Conservation (phyloP, 129 eudicot species). For the Flaveria trinervia region DNA sequence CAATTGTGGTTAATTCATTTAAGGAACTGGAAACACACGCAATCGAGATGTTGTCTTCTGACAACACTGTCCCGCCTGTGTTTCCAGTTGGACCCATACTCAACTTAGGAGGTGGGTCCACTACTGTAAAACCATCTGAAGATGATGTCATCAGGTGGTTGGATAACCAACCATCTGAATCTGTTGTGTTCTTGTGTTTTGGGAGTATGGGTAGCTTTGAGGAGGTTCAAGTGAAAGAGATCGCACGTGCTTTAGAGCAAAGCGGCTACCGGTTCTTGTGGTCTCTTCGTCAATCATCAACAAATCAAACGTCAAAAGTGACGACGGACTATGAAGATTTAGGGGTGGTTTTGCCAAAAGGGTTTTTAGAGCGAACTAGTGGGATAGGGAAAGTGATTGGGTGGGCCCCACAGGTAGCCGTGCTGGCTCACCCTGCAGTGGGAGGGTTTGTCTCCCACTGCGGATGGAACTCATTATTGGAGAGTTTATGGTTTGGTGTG, state of each 20-base stretch:
- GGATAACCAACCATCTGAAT: slow-evolving; percentile 39
- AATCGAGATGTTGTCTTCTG: slow-evolving; percentile 10
- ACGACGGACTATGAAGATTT: slow-evolving; percentile 33
- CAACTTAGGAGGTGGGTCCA: slow-evolving; percentile 9
- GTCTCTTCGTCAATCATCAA: slow-evolving; percentile 45
- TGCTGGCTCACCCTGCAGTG: slow-evolving; percentile 47
- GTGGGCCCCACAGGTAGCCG: slow-evolving; percentile 66
- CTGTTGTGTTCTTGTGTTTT: slow-evolving; percentile 57
- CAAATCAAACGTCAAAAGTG: background rate
- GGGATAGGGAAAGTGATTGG: slow-evolving; percentile 51
- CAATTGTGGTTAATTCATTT: slow-evolving; percentile 40
- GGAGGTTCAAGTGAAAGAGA: slow-evolving; percentile 50
- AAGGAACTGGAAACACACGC: slow-evolving; percentile 39
- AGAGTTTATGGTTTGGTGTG: slow-evolving; percentile 59
- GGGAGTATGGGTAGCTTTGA: slow-evolving; percentile 59
- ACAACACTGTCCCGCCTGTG: slow-evolving; percentile 21
- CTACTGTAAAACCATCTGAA: background rate
- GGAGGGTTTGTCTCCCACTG: slow-evolving; percentile 63
- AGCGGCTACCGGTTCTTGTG: slow-evolving; percentile 50
- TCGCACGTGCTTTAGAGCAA: slow-evolving; percentile 49
- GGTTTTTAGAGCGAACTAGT: slow-evolving; percentile 47
- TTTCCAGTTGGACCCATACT: slow-evolving; percentile 48
- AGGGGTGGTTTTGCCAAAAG: slow-evolving; percentile 42
- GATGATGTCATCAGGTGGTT: slow-evolving; percentile 35
- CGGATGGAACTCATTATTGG: slow-evolving; percentile 68